Conservation (phyloP, 192 early-diverging fungal species). For the Umbelopsis sp. region DNA sequence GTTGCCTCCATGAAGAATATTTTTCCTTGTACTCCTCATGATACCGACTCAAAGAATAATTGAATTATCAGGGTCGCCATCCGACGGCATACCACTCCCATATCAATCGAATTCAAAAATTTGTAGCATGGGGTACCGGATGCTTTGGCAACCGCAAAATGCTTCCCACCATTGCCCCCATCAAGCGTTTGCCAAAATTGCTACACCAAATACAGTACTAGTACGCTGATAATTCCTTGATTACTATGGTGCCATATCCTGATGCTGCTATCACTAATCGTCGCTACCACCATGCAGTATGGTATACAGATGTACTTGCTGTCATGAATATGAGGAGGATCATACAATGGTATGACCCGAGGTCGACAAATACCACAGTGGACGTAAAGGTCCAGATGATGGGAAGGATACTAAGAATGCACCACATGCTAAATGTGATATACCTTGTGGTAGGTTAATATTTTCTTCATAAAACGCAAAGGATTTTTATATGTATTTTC, state of each 20-base stretch:
- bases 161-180: background rate
- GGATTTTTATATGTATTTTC: too few relatives aligned
- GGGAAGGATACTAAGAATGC: constrained; percentile 10
- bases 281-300: background rate
- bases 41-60: background rate
- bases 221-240: background rate
- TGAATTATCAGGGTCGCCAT: background rate
- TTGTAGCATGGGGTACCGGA: background rate
- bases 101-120: background rate
- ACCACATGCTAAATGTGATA: background rate
- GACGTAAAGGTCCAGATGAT: background rate
- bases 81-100: background rate
- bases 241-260: background rate
- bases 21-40: background rate
- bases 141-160: background rate
- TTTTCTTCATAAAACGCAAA: too few relatives aligned
- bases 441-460: background rate
- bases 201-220: background rate
- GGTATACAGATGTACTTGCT: constrained; percentile 2
- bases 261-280: background rate
- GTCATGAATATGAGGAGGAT: constrained; percentile 7
- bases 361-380: background rate
- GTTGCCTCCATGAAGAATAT: background rate
- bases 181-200: background rate
- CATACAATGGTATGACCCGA: background rate